Evolutionary conservation across 1,284 basidiomycete species (phyloP).

Genomic region (Butyriboletus appendiculatus): DNA sequence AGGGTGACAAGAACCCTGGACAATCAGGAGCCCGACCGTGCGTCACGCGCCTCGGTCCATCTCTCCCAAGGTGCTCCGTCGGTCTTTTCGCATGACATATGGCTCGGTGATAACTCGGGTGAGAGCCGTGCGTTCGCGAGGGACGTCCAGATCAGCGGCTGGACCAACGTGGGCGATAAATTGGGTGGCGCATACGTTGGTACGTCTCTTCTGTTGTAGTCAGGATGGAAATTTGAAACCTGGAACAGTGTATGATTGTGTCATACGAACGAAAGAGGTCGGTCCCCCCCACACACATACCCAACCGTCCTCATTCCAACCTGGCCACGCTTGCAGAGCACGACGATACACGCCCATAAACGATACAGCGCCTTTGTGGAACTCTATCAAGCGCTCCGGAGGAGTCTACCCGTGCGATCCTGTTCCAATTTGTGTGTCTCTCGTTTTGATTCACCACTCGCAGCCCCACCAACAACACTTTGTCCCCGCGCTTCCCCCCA

Average conservation of each 20-base stretch:
- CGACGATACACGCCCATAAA: constrained; percentile 65
- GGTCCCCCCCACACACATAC: not conserved
- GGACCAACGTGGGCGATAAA: constrained; percentile 67
- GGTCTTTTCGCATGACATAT: constrained; percentile 62
- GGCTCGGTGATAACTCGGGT: constrained; percentile 60
- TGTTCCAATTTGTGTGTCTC: not conserved
- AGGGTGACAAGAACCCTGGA: not conserved
- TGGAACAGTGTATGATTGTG: constrained; percentile 59
- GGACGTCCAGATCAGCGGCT: constrained; percentile 62
- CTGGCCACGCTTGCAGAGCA: constrained; percentile 41
- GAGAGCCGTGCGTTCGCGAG: constrained; percentile 56
- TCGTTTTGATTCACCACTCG: constrained; percentile 4
- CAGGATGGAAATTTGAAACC: not conserved
- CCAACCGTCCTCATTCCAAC: not conserved
- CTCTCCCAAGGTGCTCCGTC: constrained; percentile 48
- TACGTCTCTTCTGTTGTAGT: constrained; percentile 32
- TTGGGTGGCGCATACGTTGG: constrained; percentile 63
- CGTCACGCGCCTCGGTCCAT: constrained; percentile 15
- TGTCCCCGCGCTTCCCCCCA: constrained; percentile 68
- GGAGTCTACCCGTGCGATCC: constrained; percentile 52
- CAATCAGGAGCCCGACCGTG: constrained; percentile 23
- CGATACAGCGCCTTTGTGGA: constrained; percentile 71
- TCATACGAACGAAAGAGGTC: constrained; percentile 62
- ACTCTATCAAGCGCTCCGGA: constrained; percentile 51
- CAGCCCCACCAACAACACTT: constrained; percentile 49